phyloP scores from a whole-genome alignment of 1,284 basidiomycete species.

The Ceratobasidium sp. region DNA sequence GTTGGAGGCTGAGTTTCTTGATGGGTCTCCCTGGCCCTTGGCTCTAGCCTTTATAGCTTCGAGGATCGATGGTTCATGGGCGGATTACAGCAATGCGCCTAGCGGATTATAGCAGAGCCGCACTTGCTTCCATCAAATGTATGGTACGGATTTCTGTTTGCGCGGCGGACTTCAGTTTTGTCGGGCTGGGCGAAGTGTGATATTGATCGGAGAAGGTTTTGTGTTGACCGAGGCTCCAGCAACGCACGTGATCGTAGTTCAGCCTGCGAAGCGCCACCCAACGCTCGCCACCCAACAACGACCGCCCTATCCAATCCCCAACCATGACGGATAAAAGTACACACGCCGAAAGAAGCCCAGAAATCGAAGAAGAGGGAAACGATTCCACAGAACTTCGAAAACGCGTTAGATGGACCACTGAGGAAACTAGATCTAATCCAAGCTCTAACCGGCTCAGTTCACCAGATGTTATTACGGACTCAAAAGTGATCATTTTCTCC shows the following conservation, averaged over 20 bases:
- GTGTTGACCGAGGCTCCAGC: background rate
- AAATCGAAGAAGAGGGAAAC: background rate
- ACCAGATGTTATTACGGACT: background rate
- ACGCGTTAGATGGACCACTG: conserved; percentile 30
- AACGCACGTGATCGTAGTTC: background rate
- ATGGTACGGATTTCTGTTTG: background rate
- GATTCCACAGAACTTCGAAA: background rate
- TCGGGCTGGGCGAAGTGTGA: background rate
- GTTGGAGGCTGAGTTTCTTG: background rate
- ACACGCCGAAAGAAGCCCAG: background rate
- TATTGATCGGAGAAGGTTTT: background rate
- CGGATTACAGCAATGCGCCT: conserved; percentile 16
- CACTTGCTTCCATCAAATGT: background rate
- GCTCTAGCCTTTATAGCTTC: background rate
- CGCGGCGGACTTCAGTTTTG: background rate
- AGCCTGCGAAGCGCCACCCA: background rate
- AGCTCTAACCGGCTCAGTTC: background rate
- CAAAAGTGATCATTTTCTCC: background rate
- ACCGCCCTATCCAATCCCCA: background rate
- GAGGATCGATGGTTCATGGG: background rate
- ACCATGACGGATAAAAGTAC: background rate
- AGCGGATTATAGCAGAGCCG: background rate
- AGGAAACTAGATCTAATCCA: background rate
- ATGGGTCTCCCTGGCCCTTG: background rate
- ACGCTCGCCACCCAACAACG: conserved; percentile 6